phyloP scores from a whole-genome alignment of 371 early-diverging fungal genomes.

The Circinella minor region DNA sequence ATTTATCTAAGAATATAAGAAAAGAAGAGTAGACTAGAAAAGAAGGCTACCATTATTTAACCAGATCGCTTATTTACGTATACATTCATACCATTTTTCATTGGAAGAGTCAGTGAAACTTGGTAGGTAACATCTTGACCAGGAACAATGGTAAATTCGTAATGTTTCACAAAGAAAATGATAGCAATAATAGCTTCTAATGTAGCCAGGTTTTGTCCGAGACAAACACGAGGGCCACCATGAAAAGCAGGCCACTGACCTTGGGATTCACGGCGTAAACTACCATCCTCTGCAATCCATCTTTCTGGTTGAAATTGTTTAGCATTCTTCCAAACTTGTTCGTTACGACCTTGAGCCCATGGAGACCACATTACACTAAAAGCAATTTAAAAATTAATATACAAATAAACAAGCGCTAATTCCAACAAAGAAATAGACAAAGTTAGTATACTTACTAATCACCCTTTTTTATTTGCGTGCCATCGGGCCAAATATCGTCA shows the following conservation, averaged over 20 bases:
- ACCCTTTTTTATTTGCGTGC: conserved; percentile 62
- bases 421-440: too few relatives aligned
- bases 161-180: conserved; percentile 49
- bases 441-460: conserved; percentile 24
- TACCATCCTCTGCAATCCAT: conserved; percentile 48
- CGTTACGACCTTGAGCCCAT: conserved; percentile 59
- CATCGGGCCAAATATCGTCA: conserved; percentile 76
- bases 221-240: conserved; percentile 49
- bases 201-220: conserved; percentile 56
- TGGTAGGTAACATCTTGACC: conserved; percentile 43
- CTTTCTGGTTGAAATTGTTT: conserved; percentile 62
- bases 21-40: neutral
- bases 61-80: conserved; percentile 32
- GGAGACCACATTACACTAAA: conserved; percentile 46
- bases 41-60: neutral
- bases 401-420: too few relatives aligned
- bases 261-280: conserved; percentile 31
- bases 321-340: conserved; percentile 67
- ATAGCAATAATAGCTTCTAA: conserved; percentile 55
- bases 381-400: too few relatives aligned
- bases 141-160: conserved; percentile 48
- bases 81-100: conserved; percentile 52
- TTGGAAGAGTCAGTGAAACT: conserved; percentile 52
- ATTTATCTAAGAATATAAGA: too few relatives aligned
- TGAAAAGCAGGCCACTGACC: conserved; percentile 55